These are phyloP conservation scores for Lasiodiplodia theobromae DNA, from an alignment of 2,329 filamentous ascomycete species.

Conservation along the genomic window DNA sequence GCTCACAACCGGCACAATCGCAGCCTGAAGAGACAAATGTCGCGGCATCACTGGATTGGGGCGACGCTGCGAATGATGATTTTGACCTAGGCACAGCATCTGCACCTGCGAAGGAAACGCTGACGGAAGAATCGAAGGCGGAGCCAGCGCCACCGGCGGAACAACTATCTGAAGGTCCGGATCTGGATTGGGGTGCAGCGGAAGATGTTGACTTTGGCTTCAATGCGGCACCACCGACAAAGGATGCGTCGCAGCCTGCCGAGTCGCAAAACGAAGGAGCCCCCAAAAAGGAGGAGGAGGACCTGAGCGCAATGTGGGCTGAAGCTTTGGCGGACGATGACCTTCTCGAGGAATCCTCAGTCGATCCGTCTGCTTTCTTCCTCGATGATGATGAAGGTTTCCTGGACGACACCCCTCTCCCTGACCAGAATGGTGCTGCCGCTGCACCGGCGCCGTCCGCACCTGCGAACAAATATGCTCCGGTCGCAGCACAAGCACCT, in stretches of 20 bases:
- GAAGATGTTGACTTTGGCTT: conserved; percentile 24
- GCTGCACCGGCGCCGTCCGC: conserved; percentile 26
- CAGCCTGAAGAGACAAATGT: not conserved
- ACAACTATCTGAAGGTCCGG: conserved; percentile 1
- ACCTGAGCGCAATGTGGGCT: conserved; percentile 82
- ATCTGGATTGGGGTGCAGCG: conserved; percentile 28
- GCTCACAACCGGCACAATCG: not conserved
- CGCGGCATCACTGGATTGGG: conserved; percentile 41
- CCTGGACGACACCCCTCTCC: conserved; percentile 69
- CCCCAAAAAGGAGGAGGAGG: conserved; percentile 54
- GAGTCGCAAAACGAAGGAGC: conserved; percentile 3
- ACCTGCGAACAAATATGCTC: conserved; percentile 46
- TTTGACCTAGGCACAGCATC: conserved; percentile 31
- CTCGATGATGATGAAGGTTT: conserved; percentile 88
- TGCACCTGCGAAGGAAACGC: not conserved
- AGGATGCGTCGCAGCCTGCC: conserved; percentile 3
- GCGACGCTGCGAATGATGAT: conserved; percentile 41
- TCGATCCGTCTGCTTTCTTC: conserved; percentile 64
- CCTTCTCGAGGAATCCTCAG: conserved; percentile 64
- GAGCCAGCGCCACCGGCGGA: not conserved
- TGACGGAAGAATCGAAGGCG: not conserved
- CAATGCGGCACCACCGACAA: not conserved
- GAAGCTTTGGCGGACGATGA: conserved; percentile 81
- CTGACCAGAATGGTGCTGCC: conserved; percentile 36
- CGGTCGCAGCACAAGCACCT: conserved; percentile 39